phyloP scores from a whole-genome alignment of 2,329 filamentous ascomycete genomes.

The Colletotrichum gloeosporioides region DNA sequence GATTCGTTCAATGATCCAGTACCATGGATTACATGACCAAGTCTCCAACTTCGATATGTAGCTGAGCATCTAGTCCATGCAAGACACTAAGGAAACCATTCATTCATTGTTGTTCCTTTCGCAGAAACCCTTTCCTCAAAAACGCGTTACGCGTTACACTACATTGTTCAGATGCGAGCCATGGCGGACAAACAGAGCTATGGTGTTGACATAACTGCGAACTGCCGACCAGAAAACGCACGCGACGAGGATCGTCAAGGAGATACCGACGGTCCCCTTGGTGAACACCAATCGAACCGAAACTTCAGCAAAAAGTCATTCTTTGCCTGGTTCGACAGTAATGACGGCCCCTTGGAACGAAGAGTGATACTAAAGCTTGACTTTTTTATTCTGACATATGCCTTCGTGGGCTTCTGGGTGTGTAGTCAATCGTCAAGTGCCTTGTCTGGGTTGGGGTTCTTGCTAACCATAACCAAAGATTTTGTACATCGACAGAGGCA shows the following conservation, averaged over 20 bases:
- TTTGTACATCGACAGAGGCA: not conserved
- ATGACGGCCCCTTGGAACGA: not conserved
- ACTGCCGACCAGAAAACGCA: not conserved
- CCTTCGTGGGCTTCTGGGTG: not conserved
- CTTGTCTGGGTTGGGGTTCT: not conserved
- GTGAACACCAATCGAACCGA: not conserved
- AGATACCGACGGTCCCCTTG: not conserved
- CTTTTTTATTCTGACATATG: not conserved
- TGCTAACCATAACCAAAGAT: not conserved
- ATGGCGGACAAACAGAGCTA: not conserved
- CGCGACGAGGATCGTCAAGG: not conserved
- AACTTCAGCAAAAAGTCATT: not conserved
- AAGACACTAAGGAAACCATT: not conserved
- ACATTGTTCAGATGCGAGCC: not conserved
- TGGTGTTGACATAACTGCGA: not conserved
- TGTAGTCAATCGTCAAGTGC: not conserved
- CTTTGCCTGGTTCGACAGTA: not conserved
- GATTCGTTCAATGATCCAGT: not conserved
- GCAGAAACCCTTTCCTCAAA: not conserved
- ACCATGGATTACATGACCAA: no score
- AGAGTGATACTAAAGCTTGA: not conserved
- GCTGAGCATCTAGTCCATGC: not conserved
- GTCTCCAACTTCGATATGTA: not conserved
- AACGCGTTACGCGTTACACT: rapidly evolving
- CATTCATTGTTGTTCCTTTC: no score